Percentiles rank a stretch among this genome's conserved stretches.
These are phyloP conservation scores for Podospora fimiseda DNA, from an alignment of 495 filamentous ascomycete genomes.

Conservation along the genomic window DNA sequence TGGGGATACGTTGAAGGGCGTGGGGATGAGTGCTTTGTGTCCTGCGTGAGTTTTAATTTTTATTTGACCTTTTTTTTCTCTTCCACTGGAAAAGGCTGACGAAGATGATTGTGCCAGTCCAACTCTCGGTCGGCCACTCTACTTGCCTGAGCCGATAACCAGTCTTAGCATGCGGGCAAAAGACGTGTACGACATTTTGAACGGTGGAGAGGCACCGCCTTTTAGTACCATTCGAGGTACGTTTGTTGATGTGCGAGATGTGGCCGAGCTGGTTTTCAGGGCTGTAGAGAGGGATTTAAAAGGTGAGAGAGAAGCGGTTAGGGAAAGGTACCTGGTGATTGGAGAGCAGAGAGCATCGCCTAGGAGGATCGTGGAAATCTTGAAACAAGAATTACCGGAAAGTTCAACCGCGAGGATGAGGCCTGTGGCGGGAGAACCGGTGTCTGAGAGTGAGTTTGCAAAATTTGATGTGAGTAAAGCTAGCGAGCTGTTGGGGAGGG, in stretches of 20 bases:
- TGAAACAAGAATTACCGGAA: slow-evolving; percentile 26
- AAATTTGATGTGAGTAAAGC: slow-evolving; percentile 27
- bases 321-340: slow-evolving; percentile 24
- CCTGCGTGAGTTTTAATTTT: slow-evolving; percentile 18
- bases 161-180: slow-evolving; percentile 21
- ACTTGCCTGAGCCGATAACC: slow-evolving; percentile 19
- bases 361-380: slow-evolving; percentile 27
- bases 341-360: slow-evolving; percentile 16
- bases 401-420: slow-evolving; percentile 20
- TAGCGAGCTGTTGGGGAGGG: slow-evolving; percentile 19
- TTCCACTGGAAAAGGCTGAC: neutral
- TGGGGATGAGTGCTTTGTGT: slow-evolving; percentile 10
- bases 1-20: neutral
- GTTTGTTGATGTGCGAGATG: slow-evolving; percentile 31
- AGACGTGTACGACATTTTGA: slow-evolving; percentile 24
- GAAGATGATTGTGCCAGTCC: slow-evolving; percentile 7
- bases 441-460: neutral
- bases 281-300: slow-evolving; percentile 15
- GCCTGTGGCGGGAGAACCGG: slow-evolving; percentile 20
- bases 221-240: slow-evolving; percentile 24
- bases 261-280: slow-evolving; percentile 29
- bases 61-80: neutral
- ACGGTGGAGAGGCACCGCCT: slow-evolving; percentile 17
- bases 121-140: slow-evolving; percentile 27
- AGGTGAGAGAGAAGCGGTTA: slow-evolving; percentile 5